phyloP scores from a whole-genome alignment of 106 monocot species.

The Platanthera zijinensis region DNA sequence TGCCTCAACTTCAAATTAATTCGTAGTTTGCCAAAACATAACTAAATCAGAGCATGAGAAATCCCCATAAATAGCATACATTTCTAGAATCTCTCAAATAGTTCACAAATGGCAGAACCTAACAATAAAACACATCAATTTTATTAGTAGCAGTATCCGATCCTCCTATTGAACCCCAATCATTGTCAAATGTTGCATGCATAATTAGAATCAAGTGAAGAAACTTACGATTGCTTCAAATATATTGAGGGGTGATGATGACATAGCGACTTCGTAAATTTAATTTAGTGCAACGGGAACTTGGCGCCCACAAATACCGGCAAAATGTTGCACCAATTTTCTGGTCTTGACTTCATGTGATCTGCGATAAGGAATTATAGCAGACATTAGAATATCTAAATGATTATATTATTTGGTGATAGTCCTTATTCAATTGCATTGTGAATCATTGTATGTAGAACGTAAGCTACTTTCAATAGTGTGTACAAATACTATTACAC shows the following conservation, averaged over 20 bases:
- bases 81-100: background rate
- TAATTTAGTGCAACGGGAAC: no score
- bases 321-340: no score
- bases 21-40: background rate
- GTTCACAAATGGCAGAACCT: background rate
- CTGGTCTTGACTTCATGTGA: no score
- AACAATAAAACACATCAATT: background rate
- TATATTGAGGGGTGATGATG: constrained; percentile 1
- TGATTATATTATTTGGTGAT: no score
- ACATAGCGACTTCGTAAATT: no score
- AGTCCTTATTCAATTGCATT: no score
- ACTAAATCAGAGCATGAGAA: background rate
- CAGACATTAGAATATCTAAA: no score
- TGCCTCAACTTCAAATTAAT: background rate
- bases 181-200: background rate
- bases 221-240: constrained; percentile 22
- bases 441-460: no score
- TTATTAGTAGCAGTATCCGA: background rate
- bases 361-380: no score
- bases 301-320: no score
- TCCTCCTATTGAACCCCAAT: background rate
- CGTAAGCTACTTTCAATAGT: no score
- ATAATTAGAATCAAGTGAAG: background rate
- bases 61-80: background rate
- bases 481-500: no score